These are phyloP conservation scores for Ormosia semicastrata DNA, from an alignment of 306 rosid genomes.

Conservation along the genomic window DNA sequence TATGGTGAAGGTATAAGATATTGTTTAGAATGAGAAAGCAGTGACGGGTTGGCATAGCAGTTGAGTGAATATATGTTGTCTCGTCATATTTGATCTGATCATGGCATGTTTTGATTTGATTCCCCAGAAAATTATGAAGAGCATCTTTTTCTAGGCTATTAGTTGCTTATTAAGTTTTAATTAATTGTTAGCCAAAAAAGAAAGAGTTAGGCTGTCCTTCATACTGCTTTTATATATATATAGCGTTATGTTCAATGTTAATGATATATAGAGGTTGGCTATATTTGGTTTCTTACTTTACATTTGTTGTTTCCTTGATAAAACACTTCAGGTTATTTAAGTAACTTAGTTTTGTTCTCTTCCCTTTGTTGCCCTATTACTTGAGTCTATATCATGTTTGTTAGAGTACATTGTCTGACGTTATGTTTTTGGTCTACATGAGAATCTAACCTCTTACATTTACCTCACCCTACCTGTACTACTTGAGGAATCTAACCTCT, in stretches of 20 bases:
- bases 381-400: slow-evolving; percentile 4
- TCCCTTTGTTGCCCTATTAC: not conserved
- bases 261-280: not conserved
- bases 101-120: not conserved
- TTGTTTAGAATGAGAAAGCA: not conserved
- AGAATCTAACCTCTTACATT: not conserved
- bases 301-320: not conserved
- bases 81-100: not conserved
- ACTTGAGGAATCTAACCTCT: not conserved
- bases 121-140: not conserved
- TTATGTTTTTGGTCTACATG: not conserved
- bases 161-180: not conserved
- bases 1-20: not conserved
- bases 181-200: not conserved
- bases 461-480: not conserved
- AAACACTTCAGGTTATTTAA: not conserved
- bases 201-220: not conserved
- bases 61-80: not conserved
- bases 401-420: slow-evolving; percentile 11
- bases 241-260: not conserved
- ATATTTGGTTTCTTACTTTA: not conserved
- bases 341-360: not conserved
- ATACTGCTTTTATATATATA: not conserved
- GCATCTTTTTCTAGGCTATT: not conserved
- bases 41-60: not conserved